Conservation (phyloP, 148 eudicot species). For the Pouteria glomerata region DNA sequence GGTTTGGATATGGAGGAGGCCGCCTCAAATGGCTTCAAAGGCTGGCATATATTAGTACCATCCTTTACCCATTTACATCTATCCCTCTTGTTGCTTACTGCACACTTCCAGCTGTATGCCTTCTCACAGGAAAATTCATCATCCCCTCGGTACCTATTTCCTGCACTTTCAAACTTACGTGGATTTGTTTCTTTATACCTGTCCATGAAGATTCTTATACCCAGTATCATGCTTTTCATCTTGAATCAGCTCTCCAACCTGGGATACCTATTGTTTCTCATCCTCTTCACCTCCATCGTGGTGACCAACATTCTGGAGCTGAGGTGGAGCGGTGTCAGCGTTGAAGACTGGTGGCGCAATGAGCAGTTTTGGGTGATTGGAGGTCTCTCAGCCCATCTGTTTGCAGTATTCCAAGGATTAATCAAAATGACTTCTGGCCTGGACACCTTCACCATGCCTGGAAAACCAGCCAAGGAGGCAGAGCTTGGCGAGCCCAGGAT, state of each 20-base stretch:
- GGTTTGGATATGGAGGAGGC: conserved; percentile 96
- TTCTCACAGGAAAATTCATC: conserved; percentile 95
- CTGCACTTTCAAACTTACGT: no score
- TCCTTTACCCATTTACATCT: conserved; percentile 91
- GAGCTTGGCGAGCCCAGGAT: conserved; percentile 87
- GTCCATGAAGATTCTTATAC: no score
- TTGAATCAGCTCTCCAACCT: conserved; percentile 75
- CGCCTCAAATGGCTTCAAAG: conserved; percentile 97
- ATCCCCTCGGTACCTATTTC: conserved; percentile 76
- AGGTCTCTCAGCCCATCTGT: conserved; percentile 91
- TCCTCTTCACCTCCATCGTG: conserved; percentile 87
- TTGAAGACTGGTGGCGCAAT: conserved; percentile 88
- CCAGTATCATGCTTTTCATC: neutral
- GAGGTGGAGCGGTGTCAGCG: conserved; percentile 91
- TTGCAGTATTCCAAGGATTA: conserved; percentile 95
- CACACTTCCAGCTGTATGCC: conserved; percentile 85
- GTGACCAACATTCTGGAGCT: conserved; percentile 75
- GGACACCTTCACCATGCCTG: conserved; percentile 91
- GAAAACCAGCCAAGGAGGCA: conserved; percentile 73
- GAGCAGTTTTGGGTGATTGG: conserved; percentile 99
- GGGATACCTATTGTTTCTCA: conserved; percentile 78
- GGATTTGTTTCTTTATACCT: no score
- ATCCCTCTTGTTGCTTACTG: conserved; percentile 93
- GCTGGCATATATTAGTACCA: conserved; percentile 89
- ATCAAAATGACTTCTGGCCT: conserved; percentile 83